Conservation (phyloP, 2,329 filamentous ascomycete genomes). For the Cyanodermella asteris region DNA sequence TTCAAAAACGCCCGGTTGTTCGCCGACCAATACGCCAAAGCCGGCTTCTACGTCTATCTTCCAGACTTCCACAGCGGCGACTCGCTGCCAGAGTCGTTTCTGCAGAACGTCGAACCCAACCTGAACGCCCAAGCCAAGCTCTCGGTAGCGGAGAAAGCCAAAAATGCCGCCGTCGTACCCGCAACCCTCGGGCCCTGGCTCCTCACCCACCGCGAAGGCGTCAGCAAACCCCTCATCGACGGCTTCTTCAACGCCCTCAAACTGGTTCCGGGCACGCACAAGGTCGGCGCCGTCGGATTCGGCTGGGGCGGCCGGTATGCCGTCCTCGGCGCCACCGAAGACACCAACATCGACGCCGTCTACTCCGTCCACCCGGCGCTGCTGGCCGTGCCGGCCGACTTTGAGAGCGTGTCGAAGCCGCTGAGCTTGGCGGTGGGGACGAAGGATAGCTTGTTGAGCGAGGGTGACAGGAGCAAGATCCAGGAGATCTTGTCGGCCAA, state of each 20-base stretch:
- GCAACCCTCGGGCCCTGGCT: slow-evolving; percentile 22
- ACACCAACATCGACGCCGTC: slow-evolving; percentile 6
- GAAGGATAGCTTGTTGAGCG: slow-evolving; percentile 20
- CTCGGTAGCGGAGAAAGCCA: slow-evolving; percentile 17
- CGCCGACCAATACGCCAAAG: slow-evolving; percentile 25
- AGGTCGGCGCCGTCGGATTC: slow-evolving; percentile 25
- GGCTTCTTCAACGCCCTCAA: slow-evolving; percentile 20
- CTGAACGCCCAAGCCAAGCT: slow-evolving; percentile 17
- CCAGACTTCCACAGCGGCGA: slow-evolving; percentile 22
- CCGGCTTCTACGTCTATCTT: slow-evolving; percentile 24
- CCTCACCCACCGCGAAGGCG: slow-evolving; percentile 20
- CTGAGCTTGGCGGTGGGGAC: slow-evolving; percentile 20
- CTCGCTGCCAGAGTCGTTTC: slow-evolving; percentile 17
- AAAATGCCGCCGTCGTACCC: slow-evolving; percentile 18
- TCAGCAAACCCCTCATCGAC: slow-evolving; percentile 21
- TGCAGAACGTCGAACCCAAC: slow-evolving; percentile 21
- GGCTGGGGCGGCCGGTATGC: slow-evolving; percentile 25
- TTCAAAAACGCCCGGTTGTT: slow-evolving; percentile 23
- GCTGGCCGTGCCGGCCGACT: slow-evolving; percentile 20
- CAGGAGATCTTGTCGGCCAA: slow-evolving; percentile 20
- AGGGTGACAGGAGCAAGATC: slow-evolving; percentile 18
- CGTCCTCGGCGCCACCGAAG: slow-evolving; percentile 13
- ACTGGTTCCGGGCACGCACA: slow-evolving; percentile 18
- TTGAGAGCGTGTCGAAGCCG: slow-evolving; percentile 18
- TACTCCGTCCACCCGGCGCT: slow-evolving; percentile 21